Evolutionary conservation across 306 rosid species (phyloP).

Genomic region (Prosopis cineraria): DNA sequence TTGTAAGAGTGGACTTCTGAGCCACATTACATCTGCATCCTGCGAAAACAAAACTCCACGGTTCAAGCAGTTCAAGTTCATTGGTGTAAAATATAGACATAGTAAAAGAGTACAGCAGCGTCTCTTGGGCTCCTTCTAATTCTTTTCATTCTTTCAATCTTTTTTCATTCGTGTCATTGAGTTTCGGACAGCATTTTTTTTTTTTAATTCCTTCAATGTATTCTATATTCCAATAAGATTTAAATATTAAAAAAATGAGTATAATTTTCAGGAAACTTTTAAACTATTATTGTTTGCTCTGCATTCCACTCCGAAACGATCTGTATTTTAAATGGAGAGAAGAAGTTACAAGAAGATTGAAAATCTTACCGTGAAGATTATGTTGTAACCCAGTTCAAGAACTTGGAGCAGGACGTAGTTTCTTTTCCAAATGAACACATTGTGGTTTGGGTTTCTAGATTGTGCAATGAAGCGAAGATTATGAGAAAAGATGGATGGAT

Average conservation of each 20-base stretch:
- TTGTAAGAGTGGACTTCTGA: constrained; percentile 52
- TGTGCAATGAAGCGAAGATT: constrained; percentile 24
- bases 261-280: background rate
- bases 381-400: constrained; percentile 53
- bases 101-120: no score
- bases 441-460: constrained; percentile 10
- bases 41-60: constrained; percentile 30
- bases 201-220: no score
- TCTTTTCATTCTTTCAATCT: no score
- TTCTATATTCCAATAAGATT: no score
- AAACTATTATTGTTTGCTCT: background rate
- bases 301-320: background rate
- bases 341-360: background rate
- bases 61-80: background rate
- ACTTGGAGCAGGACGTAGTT: constrained; percentile 39
- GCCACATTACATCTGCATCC: constrained; percentile 69
- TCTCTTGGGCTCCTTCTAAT: no score
- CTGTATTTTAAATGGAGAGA: background rate
- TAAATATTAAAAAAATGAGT: background rate
- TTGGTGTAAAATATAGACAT: background rate
- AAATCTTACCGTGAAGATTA: constrained; percentile 47
- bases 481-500: constrained; percentile 37
- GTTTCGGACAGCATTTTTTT: no score
- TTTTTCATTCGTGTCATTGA: no score
- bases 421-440: constrained; percentile 35